These are phyloP conservation scores for Parachlorella kessleri DNA, from an alignment of 139 green algal genomes.

Conservation along the genomic window DNA sequence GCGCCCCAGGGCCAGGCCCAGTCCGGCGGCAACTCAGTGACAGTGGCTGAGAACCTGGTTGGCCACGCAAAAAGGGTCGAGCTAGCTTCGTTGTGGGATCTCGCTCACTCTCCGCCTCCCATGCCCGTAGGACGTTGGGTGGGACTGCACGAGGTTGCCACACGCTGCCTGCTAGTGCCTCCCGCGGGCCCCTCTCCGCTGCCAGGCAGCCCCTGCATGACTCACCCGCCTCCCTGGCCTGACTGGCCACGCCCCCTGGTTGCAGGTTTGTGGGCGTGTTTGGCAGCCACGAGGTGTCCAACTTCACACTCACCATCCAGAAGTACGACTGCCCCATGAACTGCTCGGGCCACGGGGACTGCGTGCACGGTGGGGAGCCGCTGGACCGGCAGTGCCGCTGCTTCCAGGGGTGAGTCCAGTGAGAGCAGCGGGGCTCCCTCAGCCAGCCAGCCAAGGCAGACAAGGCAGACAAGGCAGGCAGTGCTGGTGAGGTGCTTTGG, in stretches of 20 bases:
- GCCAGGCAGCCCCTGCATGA: background rate
- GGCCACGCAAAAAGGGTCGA: too few relatives aligned
- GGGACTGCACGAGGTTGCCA: too few relatives aligned
- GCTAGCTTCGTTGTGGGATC: too few relatives aligned
- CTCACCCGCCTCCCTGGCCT: background rate
- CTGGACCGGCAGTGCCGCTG: slow-evolving; percentile 11
- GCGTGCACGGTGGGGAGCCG: background rate
- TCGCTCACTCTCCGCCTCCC: too few relatives aligned
- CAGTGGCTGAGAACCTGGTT: background rate
- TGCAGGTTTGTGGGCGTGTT: slow-evolving; percentile 30
- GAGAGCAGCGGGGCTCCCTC: too few relatives aligned
- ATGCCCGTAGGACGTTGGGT: too few relatives aligned
- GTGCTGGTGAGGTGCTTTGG: too few relatives aligned
- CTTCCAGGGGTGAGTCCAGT: slow-evolving; percentile 11
- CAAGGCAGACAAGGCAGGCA: too few relatives aligned
- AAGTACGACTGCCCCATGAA: slow-evolving; percentile 48
- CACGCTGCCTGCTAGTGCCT: too few relatives aligned
- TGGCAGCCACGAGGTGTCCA: slow-evolving; percentile 19
- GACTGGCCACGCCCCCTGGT: background rate
- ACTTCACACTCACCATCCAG: slow-evolving; percentile 42
- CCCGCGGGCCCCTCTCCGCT: too few relatives aligned
- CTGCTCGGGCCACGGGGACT: slow-evolving; percentile 46
- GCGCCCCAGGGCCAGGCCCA: too few relatives aligned
- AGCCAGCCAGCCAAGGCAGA: too few relatives aligned
- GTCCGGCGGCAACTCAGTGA: background rate